Evolutionary conservation across 2,329 filamentous ascomycete species (phyloP), one percentile per base, ranked within the genome.

Genomic region (Pseudogymnoascus sp.): DNA sequence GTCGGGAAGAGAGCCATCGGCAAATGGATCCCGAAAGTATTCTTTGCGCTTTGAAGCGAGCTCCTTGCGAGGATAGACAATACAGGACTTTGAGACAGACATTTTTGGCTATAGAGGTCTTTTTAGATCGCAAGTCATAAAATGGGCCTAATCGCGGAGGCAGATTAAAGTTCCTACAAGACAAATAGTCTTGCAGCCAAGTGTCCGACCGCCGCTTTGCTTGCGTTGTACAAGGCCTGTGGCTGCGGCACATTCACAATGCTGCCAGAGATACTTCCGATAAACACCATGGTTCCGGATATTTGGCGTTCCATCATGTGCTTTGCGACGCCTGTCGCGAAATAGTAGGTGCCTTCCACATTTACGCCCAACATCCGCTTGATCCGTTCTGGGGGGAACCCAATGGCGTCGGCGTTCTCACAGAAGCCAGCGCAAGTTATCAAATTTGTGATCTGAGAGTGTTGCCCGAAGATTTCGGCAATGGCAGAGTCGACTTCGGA

Each of bases 351-450:
- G 19, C 92, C 92, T 69, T 89, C 90, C 1, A 97, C 91, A 66
- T 96, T 96, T 71, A 96, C 92, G 57, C 84, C 85, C 90, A 90
- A 96, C 13, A 97, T 84, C 78, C 95, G 95, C 74, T 92, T 85
- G 74, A 96, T 86, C 65, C 92, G 88, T 67, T 96, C 90, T 66
- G 92, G 84, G 0, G 92, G 92, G 75, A 97, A 97, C 66, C 86
- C 85, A 68, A 92, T 88, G 52, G 92, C 92, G 68, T 95, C 88
- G 70, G 91, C 95, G 77, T 96, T 96, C 77, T 96, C 92, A 12
- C 90, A 94, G 76, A 97, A 96, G 48, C 92, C 92, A 57, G 92
- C 92, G n/a, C 90, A 95, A 23, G 92, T 96, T 68, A 97, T 92
- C 23, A 97, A 82, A 74, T 90, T 86, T 75, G 96, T 91, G 67